A percentile compares a stretch with the other conserved stretches of the same genome.
Evolutionary conservation across 371 early-diverging fungal species (phyloP).

Genomic region (Sporodiniella umbellata): DNA sequence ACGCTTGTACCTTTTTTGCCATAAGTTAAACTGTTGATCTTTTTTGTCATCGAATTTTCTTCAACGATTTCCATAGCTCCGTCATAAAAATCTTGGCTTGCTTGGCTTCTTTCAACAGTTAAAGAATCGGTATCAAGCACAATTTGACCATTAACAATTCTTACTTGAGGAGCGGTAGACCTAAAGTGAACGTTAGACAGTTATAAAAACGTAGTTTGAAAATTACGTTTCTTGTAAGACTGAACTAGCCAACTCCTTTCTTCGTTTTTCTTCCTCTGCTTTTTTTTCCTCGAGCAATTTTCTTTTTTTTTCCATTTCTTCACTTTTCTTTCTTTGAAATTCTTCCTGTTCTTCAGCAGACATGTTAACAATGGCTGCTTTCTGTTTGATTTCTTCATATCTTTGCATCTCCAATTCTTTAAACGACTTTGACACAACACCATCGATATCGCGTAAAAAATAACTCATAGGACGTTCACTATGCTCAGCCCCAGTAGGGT

Average conservation of each 20-base stretch:
- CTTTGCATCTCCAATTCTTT: constrained; percentile 39
- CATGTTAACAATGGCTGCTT: constrained; percentile 19
- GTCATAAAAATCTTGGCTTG: constrained; percentile 31
- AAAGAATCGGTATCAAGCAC: constrained; percentile 63
- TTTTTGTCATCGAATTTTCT: constrained; percentile 53
- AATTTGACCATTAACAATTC: constrained; percentile 62
- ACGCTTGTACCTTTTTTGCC: constrained; percentile 32
- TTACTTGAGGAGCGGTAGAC: constrained; percentile 57
- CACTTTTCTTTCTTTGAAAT: constrained; percentile 20
- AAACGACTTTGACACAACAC: constrained; percentile 47
- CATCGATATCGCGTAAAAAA: constrained; percentile 49
- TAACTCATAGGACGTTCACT: constrained; percentile 44
- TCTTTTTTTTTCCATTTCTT: constrained; percentile 11
- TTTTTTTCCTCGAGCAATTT: constrained; percentile 5
- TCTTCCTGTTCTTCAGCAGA: constrained; percentile 12
- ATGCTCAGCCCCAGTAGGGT: constrained; percentile 30
- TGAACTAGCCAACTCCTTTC: constrained; percentile 8
- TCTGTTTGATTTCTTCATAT: constrained; percentile 20
- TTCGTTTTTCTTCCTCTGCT: constrained; percentile 7
- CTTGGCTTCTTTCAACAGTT: constrained; percentile 19
- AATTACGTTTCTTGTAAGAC: constrained; percentile 31
- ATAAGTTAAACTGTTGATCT: constrained; percentile 57
- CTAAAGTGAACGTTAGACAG: constrained; percentile 1
- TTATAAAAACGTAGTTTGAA: background rate
- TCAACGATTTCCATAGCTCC: constrained; percentile 65